Conservation (phyloP, 306 rosid species). For the Vicia sativa region DNA sequence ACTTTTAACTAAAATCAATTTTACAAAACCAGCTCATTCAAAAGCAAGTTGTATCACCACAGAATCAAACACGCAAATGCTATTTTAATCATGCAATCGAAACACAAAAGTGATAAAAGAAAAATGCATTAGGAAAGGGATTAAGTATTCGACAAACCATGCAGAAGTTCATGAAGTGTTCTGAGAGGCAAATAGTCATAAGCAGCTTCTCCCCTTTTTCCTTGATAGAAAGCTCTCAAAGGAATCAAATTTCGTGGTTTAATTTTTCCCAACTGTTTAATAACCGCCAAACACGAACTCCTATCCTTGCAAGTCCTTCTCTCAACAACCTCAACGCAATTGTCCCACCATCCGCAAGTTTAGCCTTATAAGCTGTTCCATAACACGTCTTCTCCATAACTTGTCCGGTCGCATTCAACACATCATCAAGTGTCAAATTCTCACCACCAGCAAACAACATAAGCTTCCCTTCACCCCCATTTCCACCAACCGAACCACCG, state of each 20-base stretch:
- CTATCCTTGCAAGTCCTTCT: conserved; percentile 92
- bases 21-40: no score
- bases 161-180: conserved; percentile 79
- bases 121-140: conserved; percentile 12
- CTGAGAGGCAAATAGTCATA: conserved; percentile 74
- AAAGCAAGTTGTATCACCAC: no score
- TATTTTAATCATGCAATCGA: conserved; percentile 8
- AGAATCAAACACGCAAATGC: neutral
- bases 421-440: conserved; percentile 91
- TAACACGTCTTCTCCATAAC: conserved; percentile 96
- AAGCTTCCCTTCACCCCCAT: conserved; percentile 88
- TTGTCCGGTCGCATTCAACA: conserved; percentile 94
- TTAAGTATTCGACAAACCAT: conserved; percentile 58
- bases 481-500: conserved; percentile 31
- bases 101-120: conserved; percentile 4
- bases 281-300: conserved; percentile 68
- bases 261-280: conserved; percentile 84
- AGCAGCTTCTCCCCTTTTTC: conserved; percentile 96
- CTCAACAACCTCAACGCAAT: conserved; percentile 88
- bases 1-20: no score
- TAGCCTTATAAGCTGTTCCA: conserved; percentile 96
- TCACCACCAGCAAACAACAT: conserved; percentile 90
- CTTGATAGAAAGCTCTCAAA: conserved; percentile 93
- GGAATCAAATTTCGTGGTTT: conserved; percentile 97
- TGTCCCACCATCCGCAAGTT: conserved; percentile 89